These are phyloP conservation scores for Russula earlei DNA, from an alignment of 768 basidiomycete species.

Conservation along the genomic window DNA sequence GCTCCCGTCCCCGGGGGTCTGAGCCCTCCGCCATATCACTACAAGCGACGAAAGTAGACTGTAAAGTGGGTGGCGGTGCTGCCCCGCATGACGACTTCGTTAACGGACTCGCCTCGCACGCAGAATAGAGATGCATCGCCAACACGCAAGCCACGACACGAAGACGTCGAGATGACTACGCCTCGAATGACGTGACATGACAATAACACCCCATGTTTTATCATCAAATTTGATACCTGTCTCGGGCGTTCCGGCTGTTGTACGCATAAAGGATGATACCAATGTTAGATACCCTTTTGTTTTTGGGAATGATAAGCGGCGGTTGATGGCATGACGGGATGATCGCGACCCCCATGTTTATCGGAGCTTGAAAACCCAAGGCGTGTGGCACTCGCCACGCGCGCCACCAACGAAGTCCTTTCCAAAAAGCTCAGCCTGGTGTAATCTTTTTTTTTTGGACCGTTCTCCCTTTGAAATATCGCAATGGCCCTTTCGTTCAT, in stretches of 20 bases:
- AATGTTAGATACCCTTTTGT: conserved; percentile 14
- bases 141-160: not conserved
- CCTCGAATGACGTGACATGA: conserved; percentile 10
- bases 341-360: not conserved
- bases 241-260: not conserved
- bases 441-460: not conserved
- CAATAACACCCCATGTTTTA: conserved; percentile 4
- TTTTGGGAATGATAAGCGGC: not conserved
- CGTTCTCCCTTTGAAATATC: not conserved
- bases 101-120: not conserved
- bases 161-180: not conserved
- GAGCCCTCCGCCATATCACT: conserved; percentile 19
- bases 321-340: not conserved
- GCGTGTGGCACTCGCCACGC: not conserved
- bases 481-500: conserved; percentile 21
- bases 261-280: conserved; percentile 15
- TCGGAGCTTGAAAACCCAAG: conserved; percentile 7
- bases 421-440: not conserved
- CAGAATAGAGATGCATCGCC: not conserved
- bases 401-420: not conserved
- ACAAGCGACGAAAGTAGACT: conserved; percentile 13
- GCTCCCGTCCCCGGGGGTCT: conserved; percentile 18
- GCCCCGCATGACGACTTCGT: not conserved
- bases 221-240: conserved; percentile 13
- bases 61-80: not conserved